Evolutionary conservation across 805 yeast species (phyloP).

Genomic region (Monosporozyma servazzii): DNA sequence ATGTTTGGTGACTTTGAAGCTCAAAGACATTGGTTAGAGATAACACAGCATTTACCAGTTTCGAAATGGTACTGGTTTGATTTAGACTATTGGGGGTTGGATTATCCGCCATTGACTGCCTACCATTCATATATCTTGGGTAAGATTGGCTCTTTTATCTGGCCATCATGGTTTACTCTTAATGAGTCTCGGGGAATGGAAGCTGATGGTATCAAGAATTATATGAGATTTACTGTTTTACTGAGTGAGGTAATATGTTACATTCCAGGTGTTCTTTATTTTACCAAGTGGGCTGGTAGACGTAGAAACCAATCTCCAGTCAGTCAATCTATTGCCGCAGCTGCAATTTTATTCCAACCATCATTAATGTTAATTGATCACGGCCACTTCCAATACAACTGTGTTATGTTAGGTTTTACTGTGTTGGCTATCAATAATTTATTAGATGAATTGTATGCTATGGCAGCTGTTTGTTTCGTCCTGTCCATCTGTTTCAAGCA

Average conservation of each 20-base stretch:
- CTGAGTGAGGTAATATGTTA: constrained; percentile 65
- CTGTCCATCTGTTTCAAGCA: constrained; percentile 79
- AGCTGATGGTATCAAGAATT: constrained; percentile 51
- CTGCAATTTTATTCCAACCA: constrained; percentile 80
- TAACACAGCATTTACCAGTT: constrained; percentile 69
- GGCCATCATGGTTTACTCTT: constrained; percentile 68
- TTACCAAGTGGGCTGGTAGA: constrained; percentile 63
- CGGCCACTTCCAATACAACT: constrained; percentile 94
- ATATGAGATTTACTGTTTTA: constrained; percentile 74
- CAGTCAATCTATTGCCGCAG: constrained; percentile 67
- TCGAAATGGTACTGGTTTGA: constrained; percentile 83
- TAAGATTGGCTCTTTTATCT: constrained; percentile 52
- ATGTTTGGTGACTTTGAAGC: constrained; percentile 96
- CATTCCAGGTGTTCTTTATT: constrained; percentile 71
- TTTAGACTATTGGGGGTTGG: constrained; percentile 89
- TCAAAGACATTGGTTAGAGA: constrained; percentile 95
- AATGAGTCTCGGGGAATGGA: constrained; percentile 72
- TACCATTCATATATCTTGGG: constrained; percentile 83
- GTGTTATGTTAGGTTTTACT: constrained; percentile 87
- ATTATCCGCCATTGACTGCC: constrained; percentile 95
- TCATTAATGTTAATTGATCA: constrained; percentile 79
- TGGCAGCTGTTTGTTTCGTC: constrained; percentile 72
- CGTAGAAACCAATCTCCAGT: constrained; percentile 49
- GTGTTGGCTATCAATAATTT: constrained; percentile 59
- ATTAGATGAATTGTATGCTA: constrained; percentile 48